Evolutionary conservation across 805 yeast genomes (phyloP).

Genomic region (Hermanozyma aechmeae): DNA sequence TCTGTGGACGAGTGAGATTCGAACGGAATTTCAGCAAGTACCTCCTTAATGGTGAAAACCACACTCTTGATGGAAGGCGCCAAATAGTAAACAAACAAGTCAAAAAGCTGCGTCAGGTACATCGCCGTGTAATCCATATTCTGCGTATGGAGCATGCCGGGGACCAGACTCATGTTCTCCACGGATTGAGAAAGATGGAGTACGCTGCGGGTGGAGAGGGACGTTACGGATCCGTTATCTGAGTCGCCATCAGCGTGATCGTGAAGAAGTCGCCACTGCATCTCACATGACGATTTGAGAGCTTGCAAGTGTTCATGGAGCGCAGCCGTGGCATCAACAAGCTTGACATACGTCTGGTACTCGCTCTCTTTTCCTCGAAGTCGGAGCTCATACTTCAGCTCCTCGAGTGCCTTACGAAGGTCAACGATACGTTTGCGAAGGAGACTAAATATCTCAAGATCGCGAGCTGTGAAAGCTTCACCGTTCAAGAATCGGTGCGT

Average conservation of each 20-base stretch:
- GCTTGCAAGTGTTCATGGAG: constrained; percentile 57
- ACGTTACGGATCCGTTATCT: constrained; percentile 9
- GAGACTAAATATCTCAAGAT: constrained; percentile 22
- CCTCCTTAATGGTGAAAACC: constrained; percentile 52
- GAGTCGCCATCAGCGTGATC: constrained; percentile 4
- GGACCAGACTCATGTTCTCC: constrained; percentile 14
- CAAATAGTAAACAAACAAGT: constrained; percentile 53
- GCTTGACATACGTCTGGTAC: constrained; percentile 31
- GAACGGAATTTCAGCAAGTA: constrained; percentile 52
- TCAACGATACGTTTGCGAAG: constrained; percentile 31
- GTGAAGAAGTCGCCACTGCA: constrained; percentile 49
- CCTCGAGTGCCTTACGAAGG: constrained; percentile 39
- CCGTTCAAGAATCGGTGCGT: constrained; percentile 43
- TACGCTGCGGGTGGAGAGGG: too few relatives aligned
- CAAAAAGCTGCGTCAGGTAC: constrained; percentile 42
- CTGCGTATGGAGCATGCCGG: constrained; percentile 3
- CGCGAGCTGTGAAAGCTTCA: constrained; percentile 32
- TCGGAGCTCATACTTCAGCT: constrained; percentile 53
- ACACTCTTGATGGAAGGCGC: constrained; percentile 70
- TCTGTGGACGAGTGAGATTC: constrained; percentile 17
- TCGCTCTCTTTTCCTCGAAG: constrained; percentile 48
- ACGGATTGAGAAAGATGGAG: constrained; percentile 16
- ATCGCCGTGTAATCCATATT: constrained; percentile 14
- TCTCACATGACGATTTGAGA: constrained; percentile 56
- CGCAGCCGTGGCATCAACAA: constrained; percentile 44